Conservation (phyloP, 1,284 basidiomycete species). For the Austropuccinia psidii region DNA sequence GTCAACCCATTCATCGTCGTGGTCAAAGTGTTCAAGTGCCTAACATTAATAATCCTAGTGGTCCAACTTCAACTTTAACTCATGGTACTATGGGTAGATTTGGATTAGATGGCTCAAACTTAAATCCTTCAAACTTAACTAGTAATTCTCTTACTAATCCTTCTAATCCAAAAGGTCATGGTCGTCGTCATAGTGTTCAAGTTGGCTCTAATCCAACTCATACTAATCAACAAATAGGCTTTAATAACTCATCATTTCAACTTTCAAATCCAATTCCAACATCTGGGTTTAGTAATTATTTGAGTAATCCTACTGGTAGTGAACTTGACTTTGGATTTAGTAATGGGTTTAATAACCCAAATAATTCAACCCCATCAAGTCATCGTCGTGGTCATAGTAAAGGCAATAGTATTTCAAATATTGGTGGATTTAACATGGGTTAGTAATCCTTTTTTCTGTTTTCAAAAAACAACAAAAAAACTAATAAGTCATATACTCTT, state of each 20-base stretch:
- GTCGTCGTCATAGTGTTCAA: constrained; percentile 87
- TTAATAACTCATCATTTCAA: constrained; percentile 10
- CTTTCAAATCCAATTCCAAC: constrained; percentile 46
- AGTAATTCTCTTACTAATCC: constrained; percentile 30
- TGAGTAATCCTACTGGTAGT: constrained; percentile 5
- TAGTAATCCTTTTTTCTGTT: neutral
- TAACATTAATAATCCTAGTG: constrained; percentile 50
- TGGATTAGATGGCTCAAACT: constrained; percentile 38
- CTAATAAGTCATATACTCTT: constrained; percentile 37
- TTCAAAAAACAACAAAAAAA: constrained; percentile 6
- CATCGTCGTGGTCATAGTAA: constrained; percentile 41
- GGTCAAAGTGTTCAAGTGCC: constrained; percentile 38
- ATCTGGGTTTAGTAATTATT: constrained; percentile 33
- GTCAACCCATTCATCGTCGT: constrained; percentile 38
- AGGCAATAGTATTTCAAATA: constrained; percentile 32
- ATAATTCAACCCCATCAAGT: constrained; percentile 54
- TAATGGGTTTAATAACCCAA: constrained; percentile 65
- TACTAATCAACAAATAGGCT: constrained; percentile 38
- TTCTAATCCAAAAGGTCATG: constrained; percentile 61
- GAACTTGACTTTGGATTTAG: constrained; percentile 35
- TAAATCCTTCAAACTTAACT: constrained; percentile 43
- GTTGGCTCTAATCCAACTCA: constrained; percentile 55
- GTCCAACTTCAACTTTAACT: neutral
- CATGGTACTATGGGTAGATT: constrained; percentile 35
- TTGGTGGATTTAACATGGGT: constrained; percentile 37